Evolutionary conservation across 176 grass and related monocot genomes (phyloP), one percentile per base, ranked within the genome.

Genomic region (bread wheat (Triticum aestivum)): DNA sequence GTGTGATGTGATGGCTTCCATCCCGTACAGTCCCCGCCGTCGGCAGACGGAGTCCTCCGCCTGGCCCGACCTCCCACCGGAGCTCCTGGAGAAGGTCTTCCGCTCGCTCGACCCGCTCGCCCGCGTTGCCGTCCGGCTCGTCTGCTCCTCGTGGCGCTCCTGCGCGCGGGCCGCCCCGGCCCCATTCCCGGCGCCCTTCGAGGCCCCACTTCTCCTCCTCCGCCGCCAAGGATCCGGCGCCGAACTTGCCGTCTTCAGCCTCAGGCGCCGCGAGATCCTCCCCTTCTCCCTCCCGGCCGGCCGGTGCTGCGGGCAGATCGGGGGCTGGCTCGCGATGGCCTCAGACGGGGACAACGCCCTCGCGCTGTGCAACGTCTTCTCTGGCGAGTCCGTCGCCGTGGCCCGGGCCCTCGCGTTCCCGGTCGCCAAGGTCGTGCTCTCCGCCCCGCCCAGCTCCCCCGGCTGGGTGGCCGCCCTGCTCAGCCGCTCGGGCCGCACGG

Each of bases 261-360:
- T 88, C 62, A 62, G 15, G 23, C 62, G 18, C 24, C 15, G 10
- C 41, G 66, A 82, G 86, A 32, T 88, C 33, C 71, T 88, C 1
- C 23, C 71, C 2, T 82, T 82, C 79, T 17, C n/a, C 11, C 45
- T 87, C 33, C 71, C 45, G 11, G 33, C 21, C 45, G 79, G 70
- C 10, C 86, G 62, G 7, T 83, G 86, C 34, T 83, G 86, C 63
- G 86, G 86, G 5, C 79, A 88, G 71, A 5, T 69, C n/a, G 79
- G 11, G 34, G 71, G 79, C 10, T 83, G 79, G 79, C 47, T 88
- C 8, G 72, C 69, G 8, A 82, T 88, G 79, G 63, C 63, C 63
- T 65, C 13, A 3, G 11, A 65, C 26, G 26, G 21, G 63, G 63
- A 65, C 24, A 26, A 26, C 2, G 26, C 26, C 21, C 0, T 65